These are phyloP conservation scores for Psilocybe tampanensis DNA, from an alignment of 768 basidiomycete species.

Conservation along the genomic window DNA sequence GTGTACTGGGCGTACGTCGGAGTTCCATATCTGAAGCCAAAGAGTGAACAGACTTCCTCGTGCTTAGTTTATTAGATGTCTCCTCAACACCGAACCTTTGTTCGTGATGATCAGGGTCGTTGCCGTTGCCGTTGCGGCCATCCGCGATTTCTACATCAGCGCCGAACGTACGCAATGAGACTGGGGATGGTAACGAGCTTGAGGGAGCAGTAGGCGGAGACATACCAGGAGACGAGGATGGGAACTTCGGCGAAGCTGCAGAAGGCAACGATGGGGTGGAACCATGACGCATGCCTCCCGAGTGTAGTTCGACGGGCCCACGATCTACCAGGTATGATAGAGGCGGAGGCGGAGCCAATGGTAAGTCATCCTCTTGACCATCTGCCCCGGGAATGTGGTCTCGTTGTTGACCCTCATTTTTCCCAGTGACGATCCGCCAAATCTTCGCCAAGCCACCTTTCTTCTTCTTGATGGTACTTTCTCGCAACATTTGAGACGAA, in stretches of 20 bases:
- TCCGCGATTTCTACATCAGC: conserved; percentile 55
- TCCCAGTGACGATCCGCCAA: conserved; percentile 76
- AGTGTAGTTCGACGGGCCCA: conserved; percentile 44
- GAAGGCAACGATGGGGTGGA: conserved; percentile 74
- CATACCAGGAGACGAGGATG: conserved; percentile 59
- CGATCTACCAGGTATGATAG: conserved; percentile 83
- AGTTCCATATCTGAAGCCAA: conserved; percentile 66
- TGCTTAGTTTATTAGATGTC: conserved; percentile 30
- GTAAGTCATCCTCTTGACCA: conserved; percentile 66
- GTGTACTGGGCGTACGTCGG: conserved; percentile 36
- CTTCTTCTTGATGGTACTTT: conserved; percentile 72
- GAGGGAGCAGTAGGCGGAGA: conserved; percentile 79
- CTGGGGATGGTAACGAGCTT: conserved; percentile 74
- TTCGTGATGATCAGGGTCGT: conserved; percentile 47
- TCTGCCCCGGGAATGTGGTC: conserved; percentile 41
- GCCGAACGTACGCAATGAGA: conserved; percentile 67
- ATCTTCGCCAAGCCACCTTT: conserved; percentile 78
- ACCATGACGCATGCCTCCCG: conserved; percentile 51
- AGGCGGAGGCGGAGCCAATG: conserved; percentile 89
- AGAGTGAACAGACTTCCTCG: conserved; percentile 49
- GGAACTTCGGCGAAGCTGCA: conserved; percentile 55
- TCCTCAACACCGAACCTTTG: conserved; percentile 32
- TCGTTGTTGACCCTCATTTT: conserved; percentile 36
- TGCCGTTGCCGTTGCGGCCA: conserved; percentile 36
- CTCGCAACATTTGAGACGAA: conserved; percentile 20